Evolutionary conservation across 352 stramenopile genomes (phyloP), one percentile per base, ranked within the genome.

Genomic region (Globisporangium nunn): DNA sequence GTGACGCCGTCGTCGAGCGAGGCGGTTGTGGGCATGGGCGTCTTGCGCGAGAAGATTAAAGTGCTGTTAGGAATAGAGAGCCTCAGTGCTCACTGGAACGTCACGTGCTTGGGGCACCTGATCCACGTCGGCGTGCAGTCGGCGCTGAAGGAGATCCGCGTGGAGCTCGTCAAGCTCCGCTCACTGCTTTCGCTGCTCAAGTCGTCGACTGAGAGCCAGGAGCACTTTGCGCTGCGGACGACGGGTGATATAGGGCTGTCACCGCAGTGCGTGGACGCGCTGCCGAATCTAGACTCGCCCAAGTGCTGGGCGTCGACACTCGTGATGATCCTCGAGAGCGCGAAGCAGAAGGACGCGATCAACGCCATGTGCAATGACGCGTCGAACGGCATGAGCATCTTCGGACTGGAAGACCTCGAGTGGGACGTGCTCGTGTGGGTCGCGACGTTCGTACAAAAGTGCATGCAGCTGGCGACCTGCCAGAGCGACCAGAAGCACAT

Each of bases 1-100:
- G 80, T 91, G 31, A 88, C 75, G 28, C 80, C 80, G 12, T 72
- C 68, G 44, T 70, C 74, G 31, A 83, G 72, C 53, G 78, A 91
- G 53, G 78, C 74, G 8, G 72, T 68, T 8, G 71, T 91, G 15
- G 80, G 75, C 55, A 91, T 88, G 80, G 74, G 78, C 37, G 82
- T 91, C 43, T 60, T 91, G 49, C 78, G 80, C 41, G 80, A 91
- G 54, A 91, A 88, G 64, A 80, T 88, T 62, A 91, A 91, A 59
- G 62, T 83, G 45, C 61, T 91, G 45, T 72, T 91, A 70, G 80
- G 80, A 60, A 77, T 88, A 62, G 75, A 91, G 56, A 84, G 73
- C 52, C 83, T 86, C 70, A 81, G 75, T 12, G 67, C 74, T 29
- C 67, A 88, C 53, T 91, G 80, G 80, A 87, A 86, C 58, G 65